Base-by-base conservation (phyloP, 1,139 yeast species). In the Debaryomyces subglobosus region DNA sequence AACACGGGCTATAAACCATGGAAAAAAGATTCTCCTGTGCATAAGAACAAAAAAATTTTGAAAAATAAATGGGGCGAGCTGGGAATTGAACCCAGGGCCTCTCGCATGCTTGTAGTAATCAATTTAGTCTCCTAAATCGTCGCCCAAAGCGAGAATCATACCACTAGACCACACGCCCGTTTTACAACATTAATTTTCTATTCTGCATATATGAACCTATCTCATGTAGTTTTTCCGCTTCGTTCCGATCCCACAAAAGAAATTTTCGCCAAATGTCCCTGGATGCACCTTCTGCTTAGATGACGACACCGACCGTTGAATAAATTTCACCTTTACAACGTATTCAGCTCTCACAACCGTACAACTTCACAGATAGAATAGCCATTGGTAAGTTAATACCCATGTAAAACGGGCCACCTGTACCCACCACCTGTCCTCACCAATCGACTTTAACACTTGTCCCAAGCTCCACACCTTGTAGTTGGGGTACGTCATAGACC, bases 111-210 rank as follows among this genome's bases (percentile, higher is more conserved):
- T n/a, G n/a, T n/a, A n/a, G n/a, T n/a, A n/a, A n/a, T n/a, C n/a
- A n/a, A n/a, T n/a, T n/a, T n/a, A n/a, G n/a, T n/a, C n/a, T n/a
- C n/a, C n/a, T n/a, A n/a, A n/a, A n/a, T n/a, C n/a, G 59, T 51
- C 55, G 53, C 59, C 59, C 59, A 55, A 55, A 55, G 59, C 59
- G 59, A 55, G 59, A 55, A 55, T 55, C 59, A 55, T 55, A 55
- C 59, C 59, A 55, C 59, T 55, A 55, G 59, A 55, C 59, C 59
- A 55, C 59, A 55, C 58, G 57, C 59, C 59, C 59, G n/a, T 21
- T 21, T 53, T 44, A 23, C n/a, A 16, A 43, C 12, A 16, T 12
- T 3, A 1, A 7, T 20, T 20, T 12, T 24, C 24, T 12, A 20
- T 4, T 6, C 34, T 30, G 34, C 3, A 9, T 13, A 30, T 30